Conservation (phyloP, 176 grass and related monocot species). For the Poa pratensis region DNA sequence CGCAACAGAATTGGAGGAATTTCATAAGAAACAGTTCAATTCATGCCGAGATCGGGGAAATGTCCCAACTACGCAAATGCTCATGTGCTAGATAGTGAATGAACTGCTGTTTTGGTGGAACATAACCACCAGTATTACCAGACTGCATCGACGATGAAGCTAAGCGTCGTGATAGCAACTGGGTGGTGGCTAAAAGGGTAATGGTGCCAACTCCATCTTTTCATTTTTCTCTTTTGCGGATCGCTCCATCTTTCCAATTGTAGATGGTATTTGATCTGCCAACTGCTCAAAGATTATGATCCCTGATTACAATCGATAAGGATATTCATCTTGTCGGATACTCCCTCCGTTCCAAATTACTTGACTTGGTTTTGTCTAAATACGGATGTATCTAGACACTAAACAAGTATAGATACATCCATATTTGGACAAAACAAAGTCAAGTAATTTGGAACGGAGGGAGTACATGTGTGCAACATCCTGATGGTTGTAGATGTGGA, state of each 20-base stretch:
- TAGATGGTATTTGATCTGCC: conserved; percentile 9
- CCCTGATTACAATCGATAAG: neutral
- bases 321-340: neutral
- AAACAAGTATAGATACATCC: too few species aligned
- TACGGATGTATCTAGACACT: too few species aligned
- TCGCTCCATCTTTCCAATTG: conserved; percentile 22
- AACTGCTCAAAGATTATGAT: neutral
- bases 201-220: conserved; percentile 15
- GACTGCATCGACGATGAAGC: neutral
- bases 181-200: conserved; percentile 26
- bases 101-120: neutral
- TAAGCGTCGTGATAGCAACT: neutral
- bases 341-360: too few species aligned
- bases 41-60: neutral
- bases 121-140: neutral
- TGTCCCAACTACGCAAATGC: neutral
- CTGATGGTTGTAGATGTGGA: conserved; percentile 1
- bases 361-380: too few species aligned
- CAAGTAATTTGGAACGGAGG: too few species aligned
- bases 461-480: neutral
- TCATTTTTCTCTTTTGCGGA: neutral
- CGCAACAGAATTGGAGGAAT: neutral
- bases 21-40: neutral
- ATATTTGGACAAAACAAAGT: too few species aligned
- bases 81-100: neutral